Percentiles rank a stretch among this genome's conserved stretches.
These are phyloP conservation scores for Macroventuria anomochaeta DNA, from an alignment of 2,329 filamentous ascomycete genomes.

Conservation along the genomic window DNA sequence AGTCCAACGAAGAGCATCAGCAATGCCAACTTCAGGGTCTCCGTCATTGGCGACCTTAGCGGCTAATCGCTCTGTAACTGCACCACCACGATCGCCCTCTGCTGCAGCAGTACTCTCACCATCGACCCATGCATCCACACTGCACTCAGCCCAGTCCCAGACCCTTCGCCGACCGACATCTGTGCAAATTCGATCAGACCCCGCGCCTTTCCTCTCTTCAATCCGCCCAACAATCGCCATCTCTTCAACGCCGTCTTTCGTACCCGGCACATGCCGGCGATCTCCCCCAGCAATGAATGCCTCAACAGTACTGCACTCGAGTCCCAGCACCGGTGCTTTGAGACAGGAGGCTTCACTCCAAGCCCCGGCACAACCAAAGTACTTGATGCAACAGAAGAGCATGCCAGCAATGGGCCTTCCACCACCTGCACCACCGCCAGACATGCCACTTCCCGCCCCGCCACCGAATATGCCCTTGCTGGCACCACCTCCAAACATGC, in stretches of 20 bases:
- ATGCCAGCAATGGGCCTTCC: constrained; percentile 52
- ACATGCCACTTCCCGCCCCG: constrained; percentile 52
- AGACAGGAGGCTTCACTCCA: constrained; percentile 31
- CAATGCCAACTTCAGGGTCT: constrained; percentile 26
- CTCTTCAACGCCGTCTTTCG: constrained; percentile 41
- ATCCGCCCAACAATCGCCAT: constrained; percentile 41
- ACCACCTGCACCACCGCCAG: constrained; percentile 56
- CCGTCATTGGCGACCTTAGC: constrained; percentile 33
- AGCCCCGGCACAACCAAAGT: constrained; percentile 22
- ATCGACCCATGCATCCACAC: constrained; percentile 18
- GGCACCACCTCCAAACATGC: constrained; percentile 23
- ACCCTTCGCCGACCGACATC: constrained; percentile 52
- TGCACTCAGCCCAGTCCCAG: constrained; percentile 24
- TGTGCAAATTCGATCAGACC: constrained; percentile 53
- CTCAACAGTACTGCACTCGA: constrained; percentile 21
- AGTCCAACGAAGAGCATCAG: constrained; percentile 41
- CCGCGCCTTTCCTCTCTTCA: constrained; percentile 53
- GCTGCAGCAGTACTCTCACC: constrained; percentile 20
- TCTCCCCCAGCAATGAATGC: constrained; percentile 12
- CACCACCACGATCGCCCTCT: constrained; percentile 30
- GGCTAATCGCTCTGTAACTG: constrained; percentile 42
- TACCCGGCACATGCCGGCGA: constrained; percentile 33
- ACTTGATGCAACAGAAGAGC: constrained; percentile 37
- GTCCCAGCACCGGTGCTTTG: constrained; percentile 34
- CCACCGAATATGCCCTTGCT: constrained; percentile 31